These are phyloP conservation scores for Dictyostelium brefeldianum DNA, from an alignment of 78 protist species.

Conservation along the genomic window DNA sequence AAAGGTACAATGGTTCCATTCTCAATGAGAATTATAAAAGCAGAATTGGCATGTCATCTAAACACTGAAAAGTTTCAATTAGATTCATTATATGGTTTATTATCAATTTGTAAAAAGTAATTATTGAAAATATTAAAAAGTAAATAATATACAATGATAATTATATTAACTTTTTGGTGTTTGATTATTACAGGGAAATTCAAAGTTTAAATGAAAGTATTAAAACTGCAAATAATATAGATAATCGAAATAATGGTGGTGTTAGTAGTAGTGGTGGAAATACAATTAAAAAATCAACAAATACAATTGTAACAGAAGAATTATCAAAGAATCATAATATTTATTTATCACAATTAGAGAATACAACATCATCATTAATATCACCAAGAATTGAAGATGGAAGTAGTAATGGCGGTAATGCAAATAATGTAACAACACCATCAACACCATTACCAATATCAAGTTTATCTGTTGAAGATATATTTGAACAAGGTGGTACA, in stretches of 20 bases:
- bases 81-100: slow-evolving; percentile 55
- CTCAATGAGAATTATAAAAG: slow-evolving; percentile 68
- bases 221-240: not conserved
- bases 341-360: slow-evolving; percentile 64
- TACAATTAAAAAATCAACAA: not conserved
- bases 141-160: not conserved
- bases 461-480: slow-evolving; percentile 25
- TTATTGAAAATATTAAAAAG: not conserved
- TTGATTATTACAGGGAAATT: not conserved
- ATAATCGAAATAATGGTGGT: not conserved
- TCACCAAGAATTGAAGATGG: slow-evolving; percentile 17
- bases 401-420: not conserved
- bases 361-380: slow-evolving; percentile 46
- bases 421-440: not conserved
- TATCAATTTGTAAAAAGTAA: slow-evolving; percentile 48
- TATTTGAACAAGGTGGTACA: slow-evolving; percentile 42
- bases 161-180: not conserved
- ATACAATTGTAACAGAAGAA: slow-evolving; percentile 14
- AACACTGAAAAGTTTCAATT: slow-evolving; percentile 59
- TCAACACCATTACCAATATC: slow-evolving; percentile 18
- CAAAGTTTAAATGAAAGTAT: slow-evolving; percentile 11
- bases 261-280: not conserved
- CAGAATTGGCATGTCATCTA: slow-evolving; percentile 56
- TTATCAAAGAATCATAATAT: slow-evolving; percentile 27
- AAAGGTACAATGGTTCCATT: slow-evolving; percentile 74